Percentiles rank a stretch among this genome's conserved stretches.
Evolutionary conservation across 1,284 basidiomycete species (phyloP).

Genomic region (Mycena sp.): DNA sequence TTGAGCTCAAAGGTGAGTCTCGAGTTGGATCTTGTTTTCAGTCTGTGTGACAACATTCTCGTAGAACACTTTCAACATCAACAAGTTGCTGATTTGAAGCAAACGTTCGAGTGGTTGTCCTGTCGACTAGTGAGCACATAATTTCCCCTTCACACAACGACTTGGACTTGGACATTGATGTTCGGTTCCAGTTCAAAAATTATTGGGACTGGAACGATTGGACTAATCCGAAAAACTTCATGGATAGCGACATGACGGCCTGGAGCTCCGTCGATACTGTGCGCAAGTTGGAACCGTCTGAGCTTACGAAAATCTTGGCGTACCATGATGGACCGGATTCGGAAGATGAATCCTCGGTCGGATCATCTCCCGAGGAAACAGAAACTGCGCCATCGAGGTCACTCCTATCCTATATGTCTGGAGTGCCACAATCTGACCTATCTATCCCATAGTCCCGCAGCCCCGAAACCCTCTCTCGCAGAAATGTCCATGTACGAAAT

Average conservation of each 20-base stretch:
- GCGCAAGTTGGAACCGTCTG: neutral
- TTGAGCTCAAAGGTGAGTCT: conserved; percentile 4
- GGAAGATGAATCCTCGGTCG: too few species aligned
- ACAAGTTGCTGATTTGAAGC: conserved; percentile 8
- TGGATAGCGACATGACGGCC: conserved; percentile 1
- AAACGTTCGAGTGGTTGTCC: conserved; percentile 14
- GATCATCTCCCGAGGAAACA: too few species aligned
- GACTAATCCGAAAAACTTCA: conserved; percentile 1
- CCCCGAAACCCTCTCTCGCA: neutral
- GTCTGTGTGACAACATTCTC: neutral
- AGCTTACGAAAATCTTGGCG: neutral
- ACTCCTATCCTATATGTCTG: neutral
- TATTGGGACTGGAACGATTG: conserved; percentile 6
- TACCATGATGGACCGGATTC: neutral
- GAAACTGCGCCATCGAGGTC: neutral
- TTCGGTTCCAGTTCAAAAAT: conserved; percentile 11
- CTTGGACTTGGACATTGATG: neutral
- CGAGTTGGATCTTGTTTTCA: too few species aligned
- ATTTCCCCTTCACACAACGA: neutral
- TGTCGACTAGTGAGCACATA: conserved; percentile 8
- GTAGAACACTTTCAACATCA: conserved; percentile 14
- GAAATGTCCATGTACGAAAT: conserved; percentile 12
- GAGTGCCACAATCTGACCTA: neutral
- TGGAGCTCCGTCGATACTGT: neutral
- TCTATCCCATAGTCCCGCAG: too few species aligned